phyloP scores from a whole-genome alignment of 2,329 filamentous ascomycete genomes.

The Diaporthe aspalathi region DNA sequence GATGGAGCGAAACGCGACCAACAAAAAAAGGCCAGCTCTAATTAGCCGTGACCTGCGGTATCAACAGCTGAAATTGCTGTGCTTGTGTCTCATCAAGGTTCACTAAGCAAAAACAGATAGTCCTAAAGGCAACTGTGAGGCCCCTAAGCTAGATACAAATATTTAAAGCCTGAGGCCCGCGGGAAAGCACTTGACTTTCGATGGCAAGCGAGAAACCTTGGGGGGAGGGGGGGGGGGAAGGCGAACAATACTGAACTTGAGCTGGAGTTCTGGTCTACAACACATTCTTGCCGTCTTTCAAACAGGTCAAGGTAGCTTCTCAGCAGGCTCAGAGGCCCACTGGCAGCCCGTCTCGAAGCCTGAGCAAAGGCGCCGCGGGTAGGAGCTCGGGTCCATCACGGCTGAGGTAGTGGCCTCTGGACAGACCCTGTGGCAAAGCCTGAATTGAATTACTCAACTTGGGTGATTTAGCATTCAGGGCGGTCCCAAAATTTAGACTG shows the following conservation, averaged over 20 bases:
- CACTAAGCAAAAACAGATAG: not conserved
- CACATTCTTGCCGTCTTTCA: not conserved
- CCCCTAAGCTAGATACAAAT: not conserved
- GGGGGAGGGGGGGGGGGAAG: too few species aligned
- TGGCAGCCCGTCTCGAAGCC: not conserved
- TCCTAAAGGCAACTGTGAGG: not conserved
- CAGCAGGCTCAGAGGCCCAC: not conserved
- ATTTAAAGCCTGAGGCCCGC: not conserved
- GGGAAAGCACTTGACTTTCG: not conserved
- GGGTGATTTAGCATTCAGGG: not conserved
- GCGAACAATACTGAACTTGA: not conserved
- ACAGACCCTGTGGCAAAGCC: not conserved
- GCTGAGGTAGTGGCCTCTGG: not conserved
- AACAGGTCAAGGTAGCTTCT: too few species aligned
- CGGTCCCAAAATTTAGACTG: not conserved
- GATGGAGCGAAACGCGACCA: not conserved
- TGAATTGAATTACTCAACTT: not conserved
- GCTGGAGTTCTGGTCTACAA: not conserved
- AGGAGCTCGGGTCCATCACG: not conserved
- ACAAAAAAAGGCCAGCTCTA: not conserved
- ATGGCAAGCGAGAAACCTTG: not conserved
- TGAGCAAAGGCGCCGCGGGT: not conserved
- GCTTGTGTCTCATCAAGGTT: not conserved
- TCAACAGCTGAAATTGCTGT: not conserved
- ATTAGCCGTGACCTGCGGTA: not conserved